A percentile compares a stretch with the other conserved stretches of the same genome.
These are phyloP conservation scores for Malassezia brasiliensis DNA, from an alignment of 1,284 basidiomycete genomes.

Conservation along the genomic window DNA sequence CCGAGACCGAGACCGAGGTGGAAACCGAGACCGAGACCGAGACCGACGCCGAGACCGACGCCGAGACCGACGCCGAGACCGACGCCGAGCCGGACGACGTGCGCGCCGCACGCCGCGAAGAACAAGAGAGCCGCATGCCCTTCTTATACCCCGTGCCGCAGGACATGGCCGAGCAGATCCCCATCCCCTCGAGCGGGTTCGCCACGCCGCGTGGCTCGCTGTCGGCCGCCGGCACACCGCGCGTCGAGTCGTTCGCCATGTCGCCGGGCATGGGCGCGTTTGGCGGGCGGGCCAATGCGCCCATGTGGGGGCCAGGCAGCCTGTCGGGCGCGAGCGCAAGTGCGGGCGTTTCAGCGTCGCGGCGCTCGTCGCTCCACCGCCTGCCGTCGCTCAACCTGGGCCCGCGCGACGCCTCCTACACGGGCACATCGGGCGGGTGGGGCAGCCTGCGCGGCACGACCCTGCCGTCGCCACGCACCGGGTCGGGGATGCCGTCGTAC, in stretches of 20 bases:
- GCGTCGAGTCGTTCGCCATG: background rate
- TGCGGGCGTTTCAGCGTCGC: background rate
- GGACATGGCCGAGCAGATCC: background rate
- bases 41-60: background rate
- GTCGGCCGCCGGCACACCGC: background rate
- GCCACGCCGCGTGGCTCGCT: constrained; percentile 6
- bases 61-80: background rate
- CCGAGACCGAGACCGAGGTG: background rate
- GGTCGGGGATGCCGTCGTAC: no score
- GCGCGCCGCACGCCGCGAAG: no score
- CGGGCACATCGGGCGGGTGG: no score
- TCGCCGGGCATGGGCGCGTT: no score
- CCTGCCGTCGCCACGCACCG: no score
- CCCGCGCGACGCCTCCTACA: background rate
- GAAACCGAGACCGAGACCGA: background rate
- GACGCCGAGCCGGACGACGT: no score
- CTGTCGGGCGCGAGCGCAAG: no score
- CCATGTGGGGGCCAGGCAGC: no score
- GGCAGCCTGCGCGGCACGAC: no score
- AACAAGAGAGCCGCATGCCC: background rate
- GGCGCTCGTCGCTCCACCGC: background rate
- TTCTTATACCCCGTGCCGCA: constrained; percentile 16
- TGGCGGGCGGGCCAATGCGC: no score
- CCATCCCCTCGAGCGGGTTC: background rate
- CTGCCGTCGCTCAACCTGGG: background rate